Evolutionary conservation across 257 asterid species (phyloP), one percentile per base, ranked within the genome.

Genomic region (Solanum stenotomum): DNA sequence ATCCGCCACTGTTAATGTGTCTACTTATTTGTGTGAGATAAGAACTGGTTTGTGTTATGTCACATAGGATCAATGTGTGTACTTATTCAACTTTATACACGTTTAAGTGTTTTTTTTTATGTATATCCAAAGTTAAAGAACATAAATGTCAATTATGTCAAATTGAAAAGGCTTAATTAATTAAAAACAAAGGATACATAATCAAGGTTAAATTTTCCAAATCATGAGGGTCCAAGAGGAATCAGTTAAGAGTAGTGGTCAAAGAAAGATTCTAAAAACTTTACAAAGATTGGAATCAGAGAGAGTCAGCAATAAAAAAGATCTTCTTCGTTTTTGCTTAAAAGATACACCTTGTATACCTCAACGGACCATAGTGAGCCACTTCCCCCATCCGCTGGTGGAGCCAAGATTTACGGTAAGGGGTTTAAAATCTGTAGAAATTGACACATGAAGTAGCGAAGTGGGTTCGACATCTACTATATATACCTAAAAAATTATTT

Each of bases 101-200:
- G 2, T 61, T 61, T 61, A 8, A 4, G 1, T 63, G 0, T 23
- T 1, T 7, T 22, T 0, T 23, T 31, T 31, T 23, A 25, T n/a
- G 3, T n/a, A 4, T 5, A n/a, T 10, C 0, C 0, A 63, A 63
- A 10, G 0, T 10, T n/a, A 0, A 22, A 61, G 0, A 23, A 61
- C 27, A 22, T 61, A 65, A 65, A 65, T n/a, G 0, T 11, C 4
- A n/a, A 0, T 0, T 63, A 10, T 2, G 1, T 4, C 6, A 25
- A 10, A 63, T 63, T 44, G 0, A 44, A 44, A 44, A 44, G 16
- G 52, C 16, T 44, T 44, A 44, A 44, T 44, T 63, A 63, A 65
- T n/a, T 65, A 5, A n/a, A 65, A 65, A 25, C 34, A 25, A 25
- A 25, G 52, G 12, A 23, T 0, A 22, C 5, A 37, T 37, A 10